Conservation (phyloP, 495 filamentous ascomycete species). For the Neurospora africana region DNA sequence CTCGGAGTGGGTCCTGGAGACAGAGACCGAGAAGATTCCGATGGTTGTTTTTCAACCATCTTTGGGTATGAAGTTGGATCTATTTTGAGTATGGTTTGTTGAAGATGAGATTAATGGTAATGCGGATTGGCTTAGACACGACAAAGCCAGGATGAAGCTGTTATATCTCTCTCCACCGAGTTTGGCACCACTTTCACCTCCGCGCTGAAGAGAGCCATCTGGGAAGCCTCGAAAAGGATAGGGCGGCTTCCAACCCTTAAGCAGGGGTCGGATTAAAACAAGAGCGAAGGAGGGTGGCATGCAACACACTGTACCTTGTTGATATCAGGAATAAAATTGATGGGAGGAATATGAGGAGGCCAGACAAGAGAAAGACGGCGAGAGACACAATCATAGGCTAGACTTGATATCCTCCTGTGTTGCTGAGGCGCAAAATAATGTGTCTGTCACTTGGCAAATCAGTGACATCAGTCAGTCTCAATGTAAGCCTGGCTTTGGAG, state of each 20-base stretch:
- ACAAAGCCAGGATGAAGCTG: background rate
- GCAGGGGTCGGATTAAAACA: conserved; percentile 11
- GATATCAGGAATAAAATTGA: background rate
- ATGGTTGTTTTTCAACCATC: conserved; percentile 5
- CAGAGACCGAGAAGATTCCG: background rate
- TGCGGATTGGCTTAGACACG: background rate
- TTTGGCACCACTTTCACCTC: background rate
- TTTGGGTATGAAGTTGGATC: background rate
- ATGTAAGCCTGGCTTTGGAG: conserved; percentile 2
- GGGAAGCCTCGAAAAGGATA: conserved; percentile 15
- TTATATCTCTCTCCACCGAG: background rate
- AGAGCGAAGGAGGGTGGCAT: conserved; percentile 8
- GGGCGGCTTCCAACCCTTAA: conserved; percentile 3
- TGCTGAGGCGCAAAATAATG: background rate
- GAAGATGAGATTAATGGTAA: background rate
- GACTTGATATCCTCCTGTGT: background rate
- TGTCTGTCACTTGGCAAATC: background rate
- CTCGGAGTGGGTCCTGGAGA: conserved; percentile 10
- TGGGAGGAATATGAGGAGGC: background rate
- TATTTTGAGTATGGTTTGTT: background rate
- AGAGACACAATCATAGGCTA: background rate
- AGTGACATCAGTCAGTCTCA: background rate
- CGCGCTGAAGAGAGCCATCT: conserved; percentile 13
- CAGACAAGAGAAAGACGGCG: background rate
- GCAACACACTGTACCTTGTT: background rate